These are phyloP conservation scores for Drosera capensis DNA, from an alignment of 148 eudicot genomes.

Conservation along the genomic window DNA sequence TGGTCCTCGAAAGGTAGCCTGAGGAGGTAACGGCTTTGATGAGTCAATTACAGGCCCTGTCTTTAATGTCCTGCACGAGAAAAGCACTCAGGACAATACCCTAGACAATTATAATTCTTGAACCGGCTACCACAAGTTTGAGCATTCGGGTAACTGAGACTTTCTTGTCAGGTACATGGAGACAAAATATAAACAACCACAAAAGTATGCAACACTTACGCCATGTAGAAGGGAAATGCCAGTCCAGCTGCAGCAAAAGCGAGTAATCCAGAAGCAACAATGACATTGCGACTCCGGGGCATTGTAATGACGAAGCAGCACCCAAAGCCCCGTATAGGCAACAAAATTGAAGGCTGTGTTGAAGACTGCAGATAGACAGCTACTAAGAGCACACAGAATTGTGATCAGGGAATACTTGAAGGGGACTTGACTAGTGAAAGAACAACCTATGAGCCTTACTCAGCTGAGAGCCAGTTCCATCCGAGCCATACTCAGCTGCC, in stretches of 20 bases:
- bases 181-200: background rate
- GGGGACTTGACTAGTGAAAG: no score
- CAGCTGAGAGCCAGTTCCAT: no score
- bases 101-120: no score
- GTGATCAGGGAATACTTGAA: no score
- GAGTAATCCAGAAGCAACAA: slow-evolving; percentile 68
- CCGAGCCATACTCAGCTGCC: no score
- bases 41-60: slow-evolving; percentile 72
- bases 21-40: slow-evolving; percentile 88
- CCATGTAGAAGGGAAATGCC: slow-evolving; percentile 95
- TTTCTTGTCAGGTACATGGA: background rate
- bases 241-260: slow-evolving; percentile 74
- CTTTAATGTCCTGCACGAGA: slow-evolving; percentile 43
- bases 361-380: no score
- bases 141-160: no score
- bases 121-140: no score
- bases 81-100: background rate
- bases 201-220: slow-evolving; percentile 30
- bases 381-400: no score
- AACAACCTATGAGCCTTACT: no score
- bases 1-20: slow-evolving; percentile 96
- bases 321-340: no score
- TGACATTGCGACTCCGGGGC: slow-evolving; percentile 52
- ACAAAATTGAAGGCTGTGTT: no score
- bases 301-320: slow-evolving; percentile 11